Conservation (phyloP, 2,329 filamentous ascomycete species). For the Macrophomina phaseolina region DNA sequence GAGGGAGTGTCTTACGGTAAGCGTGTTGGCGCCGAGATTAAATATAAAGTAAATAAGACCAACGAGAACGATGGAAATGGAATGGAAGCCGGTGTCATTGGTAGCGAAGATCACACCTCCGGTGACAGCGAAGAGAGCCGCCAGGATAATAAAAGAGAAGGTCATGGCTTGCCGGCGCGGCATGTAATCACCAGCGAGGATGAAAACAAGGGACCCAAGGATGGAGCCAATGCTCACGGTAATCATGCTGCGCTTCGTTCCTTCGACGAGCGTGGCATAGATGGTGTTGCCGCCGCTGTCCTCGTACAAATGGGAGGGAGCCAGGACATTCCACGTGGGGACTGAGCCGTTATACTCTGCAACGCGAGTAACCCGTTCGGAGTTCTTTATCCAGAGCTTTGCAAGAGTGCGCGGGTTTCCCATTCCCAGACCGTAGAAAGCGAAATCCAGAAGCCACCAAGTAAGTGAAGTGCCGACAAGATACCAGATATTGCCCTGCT, state of each 20-base stretch:
- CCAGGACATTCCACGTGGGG: slow-evolving; percentile 20
- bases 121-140: slow-evolving; percentile 41
- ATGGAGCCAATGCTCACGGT: slow-evolving; percentile 43
- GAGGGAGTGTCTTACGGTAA: slow-evolving; percentile 30
- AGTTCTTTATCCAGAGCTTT: slow-evolving; percentile 40
- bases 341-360: background rate
- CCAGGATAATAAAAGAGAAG: slow-evolving; percentile 41
- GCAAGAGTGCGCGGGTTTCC: slow-evolving; percentile 44
- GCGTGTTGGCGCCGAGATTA: slow-evolving; percentile 44
- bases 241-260: slow-evolving; percentile 41
- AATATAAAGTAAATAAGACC: slow-evolving; percentile 43
- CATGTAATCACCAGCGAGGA: slow-evolving; percentile 42
- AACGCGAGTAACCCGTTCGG: background rate
- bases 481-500: slow-evolving; percentile 45
- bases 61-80: slow-evolving; percentile 40
- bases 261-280: slow-evolving; percentile 37
- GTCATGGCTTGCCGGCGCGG: slow-evolving; percentile 42
- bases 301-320: background rate
- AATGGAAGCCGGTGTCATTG: slow-evolving; percentile 34
- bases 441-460: slow-evolving; percentile 46
- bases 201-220: slow-evolving; percentile 40
- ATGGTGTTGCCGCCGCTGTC: slow-evolving; percentile 28
- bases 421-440: slow-evolving; percentile 43
- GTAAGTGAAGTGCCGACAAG: slow-evolving; percentile 44
- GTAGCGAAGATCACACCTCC: slow-evolving; percentile 40